phyloP scores from a whole-genome alignment of 257 asterid genomes.

The Solanum paucissectum region DNA sequence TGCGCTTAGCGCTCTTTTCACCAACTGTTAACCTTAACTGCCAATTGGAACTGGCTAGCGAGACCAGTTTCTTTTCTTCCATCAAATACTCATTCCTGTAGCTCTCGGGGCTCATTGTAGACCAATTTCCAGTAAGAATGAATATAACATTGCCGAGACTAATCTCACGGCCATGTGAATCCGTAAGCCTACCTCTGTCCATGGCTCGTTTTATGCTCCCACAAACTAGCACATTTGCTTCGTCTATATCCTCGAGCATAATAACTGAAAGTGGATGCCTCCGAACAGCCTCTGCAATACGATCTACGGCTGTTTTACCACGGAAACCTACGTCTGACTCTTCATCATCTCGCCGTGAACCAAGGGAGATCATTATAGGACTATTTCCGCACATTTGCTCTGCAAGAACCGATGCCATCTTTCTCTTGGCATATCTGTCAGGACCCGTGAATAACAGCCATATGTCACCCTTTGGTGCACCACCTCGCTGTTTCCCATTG shows the following conservation, averaged over 20 bases:
- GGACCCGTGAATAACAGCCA: constrained; percentile 91
- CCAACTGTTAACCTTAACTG: constrained; percentile 41
- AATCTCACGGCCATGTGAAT: constrained; percentile 83
- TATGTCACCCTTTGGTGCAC: constrained; percentile 57
- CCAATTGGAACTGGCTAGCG: constrained; percentile 44
- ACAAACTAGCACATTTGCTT: constrained; percentile 47
- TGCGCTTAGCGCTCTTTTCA: constrained; percentile 46
- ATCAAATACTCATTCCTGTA: constrained; percentile 19
- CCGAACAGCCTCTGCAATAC: constrained; percentile 67
- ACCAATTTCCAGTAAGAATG: constrained; percentile 79
- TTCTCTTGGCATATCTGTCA: constrained; percentile 68
- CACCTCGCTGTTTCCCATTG: constrained; percentile 42
- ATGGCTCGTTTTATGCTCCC: constrained; percentile 58
- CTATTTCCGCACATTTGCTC: constrained; percentile 55
- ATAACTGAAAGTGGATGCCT: constrained; percentile 71
- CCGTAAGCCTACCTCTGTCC: constrained; percentile 64
- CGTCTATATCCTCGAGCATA: constrained; percentile 76
- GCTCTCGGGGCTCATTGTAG: constrained; percentile 26
- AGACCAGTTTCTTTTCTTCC: constrained; percentile 37
- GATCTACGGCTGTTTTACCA: constrained; percentile 71
- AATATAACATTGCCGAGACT: constrained; percentile 73
- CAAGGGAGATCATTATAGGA: constrained; percentile 47
- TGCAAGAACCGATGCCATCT: constrained; percentile 67
- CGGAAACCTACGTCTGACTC: constrained; percentile 38
- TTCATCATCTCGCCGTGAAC: constrained; percentile 38